Conservation (phyloP, 1,284 basidiomycete genomes). For the Golubevia pallescens region DNA sequence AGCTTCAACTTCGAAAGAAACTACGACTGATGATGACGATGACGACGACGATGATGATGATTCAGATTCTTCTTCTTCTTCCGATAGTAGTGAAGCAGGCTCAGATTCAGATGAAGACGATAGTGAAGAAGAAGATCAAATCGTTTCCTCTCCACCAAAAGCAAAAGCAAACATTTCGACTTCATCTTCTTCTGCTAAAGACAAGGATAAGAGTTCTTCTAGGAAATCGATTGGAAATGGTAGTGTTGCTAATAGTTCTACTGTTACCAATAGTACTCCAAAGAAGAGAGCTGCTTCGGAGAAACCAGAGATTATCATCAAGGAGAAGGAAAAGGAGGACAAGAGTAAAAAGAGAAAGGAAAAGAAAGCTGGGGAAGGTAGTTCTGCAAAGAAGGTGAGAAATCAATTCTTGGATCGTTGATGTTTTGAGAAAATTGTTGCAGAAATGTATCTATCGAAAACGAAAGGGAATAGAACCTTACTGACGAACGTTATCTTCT, state of each 20-base stretch:
- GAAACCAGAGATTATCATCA: too few species aligned
- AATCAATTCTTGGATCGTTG: too few species aligned
- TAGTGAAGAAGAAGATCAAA: too few species aligned
- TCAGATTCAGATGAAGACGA: too few species aligned
- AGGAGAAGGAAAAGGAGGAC: not conserved
- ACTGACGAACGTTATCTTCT: not conserved
- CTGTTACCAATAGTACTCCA: not conserved
- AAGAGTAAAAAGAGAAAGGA: slow-evolving; percentile 1
- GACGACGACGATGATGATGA: not conserved
- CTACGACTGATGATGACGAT: not conserved
- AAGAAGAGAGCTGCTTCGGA: not conserved
- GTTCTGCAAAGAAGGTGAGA: not conserved
- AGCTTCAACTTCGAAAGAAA: not conserved
- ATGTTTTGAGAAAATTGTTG: not conserved
- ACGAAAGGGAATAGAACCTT: not conserved
- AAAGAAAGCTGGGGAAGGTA: not conserved
- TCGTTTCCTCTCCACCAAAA: not conserved
- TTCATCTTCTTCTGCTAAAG: not conserved
- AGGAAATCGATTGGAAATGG: not conserved
- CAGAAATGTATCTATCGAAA: too few species aligned
- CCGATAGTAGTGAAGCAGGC: not conserved
- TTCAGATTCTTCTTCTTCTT: not conserved
- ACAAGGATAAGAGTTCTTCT: not conserved
- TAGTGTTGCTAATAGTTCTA: not conserved
- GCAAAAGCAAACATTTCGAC: too few species aligned